Evolutionary conservation across 2,329 filamentous ascomycete genomes (phyloP).

Genomic region (Sphaerulina musiva): DNA sequence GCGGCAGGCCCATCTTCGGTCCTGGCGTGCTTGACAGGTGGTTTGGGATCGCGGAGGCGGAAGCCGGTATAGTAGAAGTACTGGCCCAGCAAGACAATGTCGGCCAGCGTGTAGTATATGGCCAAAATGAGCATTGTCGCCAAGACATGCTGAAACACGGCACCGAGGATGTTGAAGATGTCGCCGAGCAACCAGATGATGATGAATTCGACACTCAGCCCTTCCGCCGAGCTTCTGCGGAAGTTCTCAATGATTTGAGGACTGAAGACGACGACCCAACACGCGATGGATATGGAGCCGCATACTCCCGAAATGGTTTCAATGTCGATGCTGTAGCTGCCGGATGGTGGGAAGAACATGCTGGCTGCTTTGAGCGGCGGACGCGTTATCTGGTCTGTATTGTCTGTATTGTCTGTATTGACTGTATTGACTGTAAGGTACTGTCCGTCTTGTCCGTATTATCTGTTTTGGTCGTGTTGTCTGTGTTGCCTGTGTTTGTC

Average conservation of each 20-base stretch:
- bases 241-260: slow-evolving; percentile 97
- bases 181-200: slow-evolving; percentile 88
- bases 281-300: slow-evolving; percentile 92
- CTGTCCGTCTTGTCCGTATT: no score
- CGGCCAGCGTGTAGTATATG: slow-evolving; percentile 65
- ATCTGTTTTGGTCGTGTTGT: no score
- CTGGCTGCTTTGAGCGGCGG: background rate
- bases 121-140: slow-evolving; percentile 69
- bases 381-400: background rate
- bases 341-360: slow-evolving; percentile 48
- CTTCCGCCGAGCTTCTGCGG: slow-evolving; percentile 74
- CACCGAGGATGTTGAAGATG: slow-evolving; percentile 94
- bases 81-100: slow-evolving; percentile 79
- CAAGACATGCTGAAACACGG: slow-evolving; percentile 80
- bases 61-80: slow-evolving; percentile 96
- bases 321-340: slow-evolving; percentile 63
- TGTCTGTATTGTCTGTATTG: background rate
- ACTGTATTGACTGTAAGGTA: no score
- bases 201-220: slow-evolving; percentile 83
- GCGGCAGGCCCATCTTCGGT: slow-evolving; percentile 25
- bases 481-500: no score
- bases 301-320: slow-evolving; percentile 89
- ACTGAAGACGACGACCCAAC: slow-evolving; percentile 96
- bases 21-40: slow-evolving; percentile 17
- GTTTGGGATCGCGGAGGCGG: slow-evolving; percentile 66